phyloP scores from a whole-genome alignment of 202 grass and related monocot species.

The Cymbopogon flexuosus region DNA sequence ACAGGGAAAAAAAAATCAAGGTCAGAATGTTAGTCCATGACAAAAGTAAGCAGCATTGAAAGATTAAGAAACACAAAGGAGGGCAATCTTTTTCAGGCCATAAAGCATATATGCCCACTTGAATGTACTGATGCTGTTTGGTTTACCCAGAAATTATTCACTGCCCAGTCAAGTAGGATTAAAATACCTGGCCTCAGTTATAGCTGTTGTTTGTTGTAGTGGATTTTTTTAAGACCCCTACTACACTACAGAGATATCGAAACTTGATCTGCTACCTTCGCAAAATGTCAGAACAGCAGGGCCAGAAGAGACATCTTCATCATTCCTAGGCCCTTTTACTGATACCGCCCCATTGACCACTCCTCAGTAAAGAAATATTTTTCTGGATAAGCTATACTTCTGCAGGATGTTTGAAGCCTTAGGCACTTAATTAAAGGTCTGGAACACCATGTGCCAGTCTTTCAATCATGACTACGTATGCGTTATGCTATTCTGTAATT shows the following conservation, averaged over 20 bases:
- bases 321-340: conserved; percentile 7
- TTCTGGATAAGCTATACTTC: neutral
- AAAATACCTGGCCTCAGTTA: neutral
- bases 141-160: neutral
- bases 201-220: neutral
- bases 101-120: neutral
- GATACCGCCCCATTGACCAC: neutral
- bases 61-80: neutral
- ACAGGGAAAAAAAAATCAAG: conserved; percentile 23
- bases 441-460: neutral
- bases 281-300: neutral
- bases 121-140: neutral
- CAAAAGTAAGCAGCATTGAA: conserved; percentile 22
- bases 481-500: neutral
- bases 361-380: neutral
- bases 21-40: conserved; percentile 19
- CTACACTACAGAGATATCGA: neutral
- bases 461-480: neutral
- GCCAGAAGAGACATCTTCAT: neutral
- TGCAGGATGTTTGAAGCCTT: conserved; percentile 12
- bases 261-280: neutral
- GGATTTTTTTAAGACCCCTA: neutral
- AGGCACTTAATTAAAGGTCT: neutral
- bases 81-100: neutral
- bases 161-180: neutral